These are phyloP conservation scores for Cladorrhinum samala DNA, from an alignment of 495 filamentous ascomycete species.

Conservation along the genomic window DNA sequence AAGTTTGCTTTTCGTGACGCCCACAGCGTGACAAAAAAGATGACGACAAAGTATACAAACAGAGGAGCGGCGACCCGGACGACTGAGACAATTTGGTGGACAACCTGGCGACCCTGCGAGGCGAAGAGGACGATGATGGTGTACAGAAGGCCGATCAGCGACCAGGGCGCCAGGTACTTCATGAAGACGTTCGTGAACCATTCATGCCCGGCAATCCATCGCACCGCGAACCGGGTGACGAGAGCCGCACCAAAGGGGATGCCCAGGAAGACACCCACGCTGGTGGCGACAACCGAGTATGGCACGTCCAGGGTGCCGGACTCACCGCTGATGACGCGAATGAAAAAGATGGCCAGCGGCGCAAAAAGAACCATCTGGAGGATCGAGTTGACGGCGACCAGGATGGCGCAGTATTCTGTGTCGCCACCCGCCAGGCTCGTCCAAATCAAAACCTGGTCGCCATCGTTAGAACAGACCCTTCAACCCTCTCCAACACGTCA, in stretches of 20 bases:
- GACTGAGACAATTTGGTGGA: constrained; percentile 78
- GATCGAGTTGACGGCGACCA: constrained; percentile 82
- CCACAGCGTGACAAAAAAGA: constrained; percentile 64
- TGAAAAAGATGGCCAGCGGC: constrained; percentile 71
- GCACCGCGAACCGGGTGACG: constrained; percentile 61
- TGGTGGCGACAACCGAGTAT: constrained; percentile 68
- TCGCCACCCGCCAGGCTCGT: constrained; percentile 59
- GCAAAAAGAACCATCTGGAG: constrained; percentile 85
- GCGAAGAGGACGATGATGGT: constrained; percentile 85
- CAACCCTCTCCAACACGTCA: too few relatives aligned
- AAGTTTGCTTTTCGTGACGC: constrained; percentile 56
- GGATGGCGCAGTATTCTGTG: constrained; percentile 79
- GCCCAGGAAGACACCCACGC: constrained; percentile 77
- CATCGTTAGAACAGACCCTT: not conserved
- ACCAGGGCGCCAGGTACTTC: constrained; percentile 63
- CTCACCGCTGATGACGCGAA: constrained; percentile 59
- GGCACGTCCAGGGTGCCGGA: constrained; percentile 38
- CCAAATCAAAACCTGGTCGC: not conserved
- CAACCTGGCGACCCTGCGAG: constrained; percentile 69
- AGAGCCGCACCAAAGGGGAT: constrained; percentile 79
- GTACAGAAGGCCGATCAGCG: constrained; percentile 76
- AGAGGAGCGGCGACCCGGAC: constrained; percentile 74
- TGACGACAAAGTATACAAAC: constrained; percentile 68
- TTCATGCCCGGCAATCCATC: constrained; percentile 43
- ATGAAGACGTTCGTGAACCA: constrained; percentile 68